Evolutionary conservation across 805 yeast genomes (phyloP), one percentile per base, ranked within the genome.

Genomic region (Teunomyces panamensis): DNA sequence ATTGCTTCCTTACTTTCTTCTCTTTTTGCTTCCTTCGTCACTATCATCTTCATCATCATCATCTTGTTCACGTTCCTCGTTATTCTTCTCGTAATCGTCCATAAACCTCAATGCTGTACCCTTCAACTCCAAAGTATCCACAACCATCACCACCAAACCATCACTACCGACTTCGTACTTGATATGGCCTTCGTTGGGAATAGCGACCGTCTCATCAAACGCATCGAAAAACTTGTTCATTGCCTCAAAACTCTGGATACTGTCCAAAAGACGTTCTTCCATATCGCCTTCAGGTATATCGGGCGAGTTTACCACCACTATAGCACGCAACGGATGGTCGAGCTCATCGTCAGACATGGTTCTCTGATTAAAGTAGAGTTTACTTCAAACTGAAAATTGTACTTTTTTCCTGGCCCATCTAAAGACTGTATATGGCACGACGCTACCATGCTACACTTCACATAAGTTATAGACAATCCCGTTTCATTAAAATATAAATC

Each of bases 91-190:
- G 52, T 64, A 72, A 8, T 62, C 67, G 49, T 75, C 80, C 27
- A 80, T 69, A 58, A 75, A 79, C 41, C 59, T 54, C 51, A 73
- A 62, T 29, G 72, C 79, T 30, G 57, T 58, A 14, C 61, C 61
- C 49, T 66, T 69, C 53, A 80, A 62, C 29, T 59, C 64, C 14
- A 55, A 49, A 5, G 66, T 64, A 49, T 76, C 79, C 30, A 78
- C 83, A n/a, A 80, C 68, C 27, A 80, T 71, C 47, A 80, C 79
- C 47, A 80, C 80, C 46, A 80, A 62, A 3, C 85, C 85, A 56
- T 80, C 85, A 44, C 81, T 77, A 3, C 84, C 84, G 2, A 79
- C 83, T 51, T 80, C 84, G 54, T 80, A 80, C 56, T 79, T 79
- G 53, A 80, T 72, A 49, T 73, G 71, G 4, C 74, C 77, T 50